Percentiles rank a stretch among this genome's conserved stretches.
Conservation (phyloP, 306 rosid species). For the Fragaria iinumae region DNA sequence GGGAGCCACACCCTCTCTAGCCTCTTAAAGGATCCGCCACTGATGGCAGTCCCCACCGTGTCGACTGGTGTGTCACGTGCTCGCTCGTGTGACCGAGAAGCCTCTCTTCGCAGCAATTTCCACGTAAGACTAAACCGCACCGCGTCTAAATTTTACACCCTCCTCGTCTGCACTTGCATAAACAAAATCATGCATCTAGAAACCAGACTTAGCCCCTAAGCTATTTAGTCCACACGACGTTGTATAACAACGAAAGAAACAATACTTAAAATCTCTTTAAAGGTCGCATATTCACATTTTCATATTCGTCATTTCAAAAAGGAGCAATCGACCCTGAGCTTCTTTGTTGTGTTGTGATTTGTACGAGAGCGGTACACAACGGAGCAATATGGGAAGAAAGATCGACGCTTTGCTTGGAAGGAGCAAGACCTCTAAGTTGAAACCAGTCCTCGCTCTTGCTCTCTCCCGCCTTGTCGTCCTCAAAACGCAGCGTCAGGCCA, state of each 20-base stretch:
- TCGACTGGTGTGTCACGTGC: no score
- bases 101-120: neutral
- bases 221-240: neutral
- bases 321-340: conserved; percentile 21
- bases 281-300: conserved; percentile 6
- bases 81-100: no score
- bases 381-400: conserved; percentile 62
- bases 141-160: neutral
- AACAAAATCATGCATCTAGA: neutral
- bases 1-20: no score
- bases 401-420: conserved; percentile 67
- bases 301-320: conserved; percentile 19
- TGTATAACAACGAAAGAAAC: neutral
- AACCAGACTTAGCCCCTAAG: conserved; percentile 16
- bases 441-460: conserved; percentile 50
- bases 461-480: conserved; percentile 71
- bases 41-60: no score
- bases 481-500: conserved; percentile 61
- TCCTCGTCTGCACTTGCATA: neutral
- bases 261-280: neutral
- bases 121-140: neutral
- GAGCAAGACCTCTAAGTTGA: conserved; percentile 58
- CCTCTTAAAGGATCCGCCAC: no score
- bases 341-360: conserved; percentile 19
- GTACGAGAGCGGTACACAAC: neutral